phyloP scores from a whole-genome alignment of 768 basidiomycete genomes.

The Lactifluus volemus region DNA sequence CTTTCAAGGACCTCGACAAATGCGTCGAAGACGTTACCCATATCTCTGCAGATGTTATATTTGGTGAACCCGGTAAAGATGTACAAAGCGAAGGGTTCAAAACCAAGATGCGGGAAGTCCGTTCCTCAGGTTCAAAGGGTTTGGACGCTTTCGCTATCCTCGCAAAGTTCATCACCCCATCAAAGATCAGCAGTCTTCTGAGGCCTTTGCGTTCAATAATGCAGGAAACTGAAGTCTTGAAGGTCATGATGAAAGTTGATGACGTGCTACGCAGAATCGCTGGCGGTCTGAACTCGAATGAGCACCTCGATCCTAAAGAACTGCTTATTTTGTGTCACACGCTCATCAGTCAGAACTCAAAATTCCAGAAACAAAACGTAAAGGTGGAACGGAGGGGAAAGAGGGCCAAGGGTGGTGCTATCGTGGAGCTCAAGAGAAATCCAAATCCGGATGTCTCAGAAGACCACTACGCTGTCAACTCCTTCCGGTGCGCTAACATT shows the following conservation, averaged over 20 bases:
- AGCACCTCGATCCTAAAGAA: constrained; percentile 56
- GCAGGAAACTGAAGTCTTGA: constrained; percentile 73
- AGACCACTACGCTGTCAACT: constrained; percentile 79
- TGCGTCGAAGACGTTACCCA: constrained; percentile 73
- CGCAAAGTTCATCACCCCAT: constrained; percentile 70
- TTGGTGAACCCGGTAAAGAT: constrained; percentile 89
- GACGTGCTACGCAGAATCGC: constrained; percentile 81
- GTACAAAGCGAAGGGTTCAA: constrained; percentile 84
- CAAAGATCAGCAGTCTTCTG: constrained; percentile 66
- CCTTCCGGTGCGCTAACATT: constrained; percentile 54
- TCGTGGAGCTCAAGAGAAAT: constrained; percentile 74
- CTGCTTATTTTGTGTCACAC: constrained; percentile 80
- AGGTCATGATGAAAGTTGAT: constrained; percentile 76
- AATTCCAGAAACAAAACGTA: constrained; percentile 63
- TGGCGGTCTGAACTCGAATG: constrained; percentile 77
- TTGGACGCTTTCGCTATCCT: constrained; percentile 80
- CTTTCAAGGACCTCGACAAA: constrained; percentile 60
- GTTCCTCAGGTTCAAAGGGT: constrained; percentile 71
- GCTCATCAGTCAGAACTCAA: constrained; percentile 83
- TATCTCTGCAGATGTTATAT: constrained; percentile 82
- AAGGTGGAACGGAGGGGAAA: constrained; percentile 28
- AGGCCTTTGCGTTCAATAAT: constrained; percentile 75
- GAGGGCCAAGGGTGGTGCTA: constrained; percentile 40
- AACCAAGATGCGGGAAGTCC: constrained; percentile 90
- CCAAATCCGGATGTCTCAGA: constrained; percentile 38